These are phyloP conservation scores for Ceratocystis papillata DNA, from an alignment of 2,329 filamentous ascomycete genomes.

Conservation along the genomic window DNA sequence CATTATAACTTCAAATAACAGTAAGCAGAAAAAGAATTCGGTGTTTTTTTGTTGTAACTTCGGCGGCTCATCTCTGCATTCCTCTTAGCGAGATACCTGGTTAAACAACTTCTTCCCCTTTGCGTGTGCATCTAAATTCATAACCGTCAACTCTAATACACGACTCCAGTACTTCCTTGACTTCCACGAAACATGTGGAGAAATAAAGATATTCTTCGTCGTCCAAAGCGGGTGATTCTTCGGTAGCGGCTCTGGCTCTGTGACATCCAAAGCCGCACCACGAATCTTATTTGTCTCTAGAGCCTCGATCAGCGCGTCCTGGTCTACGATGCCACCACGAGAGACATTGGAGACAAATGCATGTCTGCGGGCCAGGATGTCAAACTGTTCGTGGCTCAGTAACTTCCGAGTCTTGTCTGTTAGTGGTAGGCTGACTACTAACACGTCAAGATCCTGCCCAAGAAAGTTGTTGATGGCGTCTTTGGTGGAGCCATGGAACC, in stretches of 20 bases:
- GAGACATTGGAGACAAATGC: slow-evolving; percentile 63
- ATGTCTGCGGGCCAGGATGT: slow-evolving; percentile 36
- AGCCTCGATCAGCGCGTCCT: slow-evolving; percentile 50
- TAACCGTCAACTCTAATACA: slow-evolving; percentile 35
- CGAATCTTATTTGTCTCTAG: slow-evolving; percentile 38
- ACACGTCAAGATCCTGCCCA: slow-evolving; percentile 40
- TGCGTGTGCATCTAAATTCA: slow-evolving; percentile 35
- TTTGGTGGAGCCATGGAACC: slow-evolving; percentile 40
- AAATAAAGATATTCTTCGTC: slow-evolving; percentile 56
- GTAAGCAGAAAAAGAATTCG: not conserved
- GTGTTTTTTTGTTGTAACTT: too few species aligned
- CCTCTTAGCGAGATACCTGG: slow-evolving; percentile 32
- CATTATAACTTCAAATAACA: not conserved
- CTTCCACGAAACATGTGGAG: slow-evolving; percentile 40
- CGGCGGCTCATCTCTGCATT: slow-evolving; percentile 25
- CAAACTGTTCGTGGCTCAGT: slow-evolving; percentile 42
- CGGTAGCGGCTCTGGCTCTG: slow-evolving; percentile 67
- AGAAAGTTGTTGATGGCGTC: slow-evolving; percentile 42
- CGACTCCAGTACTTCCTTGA: slow-evolving; percentile 35
- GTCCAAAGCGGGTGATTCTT: slow-evolving; percentile 58
- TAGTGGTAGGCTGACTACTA: slow-evolving; percentile 43
- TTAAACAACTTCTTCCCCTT: slow-evolving; percentile 35
- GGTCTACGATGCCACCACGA: slow-evolving; percentile 44
- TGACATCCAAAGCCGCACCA: slow-evolving; percentile 67
- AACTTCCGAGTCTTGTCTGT: slow-evolving; percentile 40